Base-by-base conservation (phyloP, 2,329 filamentous ascomycete species). In the Tolypocladium guangdongense region DNA sequence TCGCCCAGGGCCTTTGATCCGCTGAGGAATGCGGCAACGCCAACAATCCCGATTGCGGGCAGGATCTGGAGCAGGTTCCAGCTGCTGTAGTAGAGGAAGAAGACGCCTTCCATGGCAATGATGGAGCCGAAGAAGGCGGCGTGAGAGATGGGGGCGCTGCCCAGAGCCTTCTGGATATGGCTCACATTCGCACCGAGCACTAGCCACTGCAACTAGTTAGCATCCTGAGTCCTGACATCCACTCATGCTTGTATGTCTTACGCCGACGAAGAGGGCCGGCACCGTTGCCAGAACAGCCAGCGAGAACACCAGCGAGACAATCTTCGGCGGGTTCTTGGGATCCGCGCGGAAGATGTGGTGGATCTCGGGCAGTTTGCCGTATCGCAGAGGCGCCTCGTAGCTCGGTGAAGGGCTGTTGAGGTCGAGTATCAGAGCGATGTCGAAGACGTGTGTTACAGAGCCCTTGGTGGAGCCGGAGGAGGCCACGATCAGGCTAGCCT, bases 31-130 rank as follows among this genome's bases (percentile, higher is more conserved):
- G 88, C 82, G 52, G 90, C 80, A 30, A 80, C 71, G 18, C 84
- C 83, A 33, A 93, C 80, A 45, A 84, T 72, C 36, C 77, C 77
- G 52, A 86, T 83, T 30, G 83, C 84, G 5, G 90, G 91, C 50
- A 99, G 76, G 16, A 83, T 83, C 75, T 96, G 86, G 78, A 97
- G 96, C 47, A 99, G 77, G 65, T 86, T 96, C 91, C 92, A 96
- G 65, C 74, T 82, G 52, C 81, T 86, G 73, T 97, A 97, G 78
- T 99, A 99, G 60, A 96, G 73, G 75, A 93, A 92, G 73, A 99
- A 96, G 54, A 96, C 84, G 18, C 81, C 87, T 70, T 99, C 93
- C 76, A 99, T 88, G 24, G 84, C 83, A 39, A 96, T 57, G 53
- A 99, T 83, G 6, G 90, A 96, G 51, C 87, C 88, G 61, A 95